Evolutionary conservation across 257 asterid species (phyloP), one percentile per base, ranked within the genome.

Genomic region (Dorcoceras hygrometricum): DNA sequence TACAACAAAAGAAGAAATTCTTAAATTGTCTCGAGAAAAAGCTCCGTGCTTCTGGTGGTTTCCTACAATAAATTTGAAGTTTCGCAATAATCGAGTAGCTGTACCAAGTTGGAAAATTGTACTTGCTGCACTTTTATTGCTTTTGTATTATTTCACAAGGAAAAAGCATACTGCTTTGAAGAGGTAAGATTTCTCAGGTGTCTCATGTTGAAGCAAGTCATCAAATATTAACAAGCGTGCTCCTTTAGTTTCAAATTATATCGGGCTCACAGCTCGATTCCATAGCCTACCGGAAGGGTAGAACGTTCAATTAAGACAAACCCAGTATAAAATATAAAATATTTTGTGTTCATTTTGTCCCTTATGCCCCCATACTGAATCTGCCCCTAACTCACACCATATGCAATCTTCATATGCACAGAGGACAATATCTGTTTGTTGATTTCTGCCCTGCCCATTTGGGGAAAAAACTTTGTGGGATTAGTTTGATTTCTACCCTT

Each of bases 1-100:
- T 69, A 76, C 80, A 32, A 58, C 68, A 25, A 90, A 82, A 70
- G 87, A 85, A 51, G 85, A 80, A 70, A 72, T 90, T 60, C 53
- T 82, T 77, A 80, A 80, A 70, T 77, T 86, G 59, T 76, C 89
- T 75, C 69, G 78, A 63, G 78, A 77, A 64, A 76, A 57, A 72
- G 85, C 65, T 78, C 87, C 82, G 28, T 50, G 69, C 71, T 71
- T 76, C 54, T 76, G 84, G 89, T 93, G 93, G 95, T 90, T 87
- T 74, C 95, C 82, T 31, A 78, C 78, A 53, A 32, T 88, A 71
- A 83, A 77, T 57, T 73, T 86, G 75, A 90, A 85, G 84, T 68
- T 90, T 7, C 89, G 95, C 58, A 81, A 65, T 63, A 50, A 61
- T 71, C 79, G 53, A 62, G 60, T 88, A 48, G 75, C 70, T 32